Evolutionary conservation across 768 basidiomycete species (phyloP), one percentile per base, ranked within the genome.

Genomic region (Lactifluus hygrophoroides): DNA sequence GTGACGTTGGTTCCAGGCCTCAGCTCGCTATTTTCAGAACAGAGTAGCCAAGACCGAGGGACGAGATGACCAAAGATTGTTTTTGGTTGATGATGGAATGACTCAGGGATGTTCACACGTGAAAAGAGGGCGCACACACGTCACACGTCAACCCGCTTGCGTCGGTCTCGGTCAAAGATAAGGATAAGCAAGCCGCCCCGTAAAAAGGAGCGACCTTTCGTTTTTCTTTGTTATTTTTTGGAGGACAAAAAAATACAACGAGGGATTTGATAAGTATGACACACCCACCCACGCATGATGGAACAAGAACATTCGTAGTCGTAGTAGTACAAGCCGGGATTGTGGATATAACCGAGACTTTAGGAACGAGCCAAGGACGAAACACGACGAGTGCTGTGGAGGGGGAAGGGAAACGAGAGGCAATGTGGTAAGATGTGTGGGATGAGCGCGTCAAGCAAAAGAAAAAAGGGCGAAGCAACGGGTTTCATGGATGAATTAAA

Each of bases 281-380:
- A 59, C 45, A 53, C 54, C 56, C 63, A 62, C 63, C 60, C 63
- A 64, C 61, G 48, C 60, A 56, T 51, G 50, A 43, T 43, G 16
- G 44, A 52, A 52, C 54, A 57, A 67, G 52, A 54, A 47, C 19
- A 35, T 63, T 32, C 43, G 50, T 44, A 38, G 35, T 67, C 71
- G 69, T 74, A 76, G 67, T 73, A 74, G 75, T 77, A 77, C 75
- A 77, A 68, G 72, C 69, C 70, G 74, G n/a, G 70, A 72, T 73
- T 69, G 70, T 69, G 68, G 69, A 59, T 69, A 67, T 68, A 66
- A 73, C 71, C 70, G 69, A 73, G 72, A 72, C 70, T 66, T 59
- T 56, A 67, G 66, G 70, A 64, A 54, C 70, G 71, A 72, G 69
- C 71, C 71, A 66, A 64, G 69, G 65, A 71, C 68, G 66, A 70